These are phyloP conservation scores for Aurinia saxatilis DNA, from an alignment of 345 rosid genomes.

Conservation along the genomic window DNA sequence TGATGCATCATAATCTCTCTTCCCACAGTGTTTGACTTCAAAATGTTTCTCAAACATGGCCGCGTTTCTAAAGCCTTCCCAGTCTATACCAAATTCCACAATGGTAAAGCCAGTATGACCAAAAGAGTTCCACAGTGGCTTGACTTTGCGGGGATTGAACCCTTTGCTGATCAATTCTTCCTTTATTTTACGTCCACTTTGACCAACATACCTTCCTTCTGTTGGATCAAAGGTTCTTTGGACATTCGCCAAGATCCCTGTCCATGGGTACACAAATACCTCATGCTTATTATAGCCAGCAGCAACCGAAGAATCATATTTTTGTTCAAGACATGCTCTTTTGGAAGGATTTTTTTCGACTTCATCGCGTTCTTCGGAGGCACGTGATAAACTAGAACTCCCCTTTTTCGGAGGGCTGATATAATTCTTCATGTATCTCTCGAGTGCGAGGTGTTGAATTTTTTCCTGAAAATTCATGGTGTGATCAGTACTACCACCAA, in stretches of 20 bases:
- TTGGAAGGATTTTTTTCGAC: conserved; percentile 6
- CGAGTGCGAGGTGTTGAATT: conserved; percentile 46
- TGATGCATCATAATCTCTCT: conserved; percentile 30
- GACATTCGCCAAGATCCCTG: conserved; percentile 64
- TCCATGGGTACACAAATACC: conserved; percentile 61
- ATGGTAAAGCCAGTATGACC: conserved; percentile 64
- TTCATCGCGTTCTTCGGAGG: not conserved
- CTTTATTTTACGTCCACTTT: conserved; percentile 49
- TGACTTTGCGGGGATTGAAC: conserved; percentile 51
- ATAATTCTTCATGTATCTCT: conserved; percentile 35
- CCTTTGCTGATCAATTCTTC: conserved; percentile 48
- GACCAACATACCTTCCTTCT: conserved; percentile 37
- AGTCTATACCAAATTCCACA: conserved; percentile 57
- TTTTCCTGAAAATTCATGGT: conserved; percentile 25
- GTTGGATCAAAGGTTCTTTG: conserved; percentile 23
- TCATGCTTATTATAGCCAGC: not conserved
- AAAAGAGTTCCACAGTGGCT: conserved; percentile 45
- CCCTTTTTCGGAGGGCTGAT: conserved; percentile 18
- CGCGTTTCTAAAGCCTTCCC: conserved; percentile 57
- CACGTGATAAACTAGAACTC: not conserved
- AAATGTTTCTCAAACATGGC: conserved; percentile 50
- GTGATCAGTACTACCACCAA: conserved; percentile 17
- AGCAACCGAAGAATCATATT: not conserved
- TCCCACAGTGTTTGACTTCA: conserved; percentile 39
- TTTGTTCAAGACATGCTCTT: conserved; percentile 11